Base-by-base conservation (phyloP, 1,284 basidiomycete genomes). In the Puccinia brachypodii region DNA sequence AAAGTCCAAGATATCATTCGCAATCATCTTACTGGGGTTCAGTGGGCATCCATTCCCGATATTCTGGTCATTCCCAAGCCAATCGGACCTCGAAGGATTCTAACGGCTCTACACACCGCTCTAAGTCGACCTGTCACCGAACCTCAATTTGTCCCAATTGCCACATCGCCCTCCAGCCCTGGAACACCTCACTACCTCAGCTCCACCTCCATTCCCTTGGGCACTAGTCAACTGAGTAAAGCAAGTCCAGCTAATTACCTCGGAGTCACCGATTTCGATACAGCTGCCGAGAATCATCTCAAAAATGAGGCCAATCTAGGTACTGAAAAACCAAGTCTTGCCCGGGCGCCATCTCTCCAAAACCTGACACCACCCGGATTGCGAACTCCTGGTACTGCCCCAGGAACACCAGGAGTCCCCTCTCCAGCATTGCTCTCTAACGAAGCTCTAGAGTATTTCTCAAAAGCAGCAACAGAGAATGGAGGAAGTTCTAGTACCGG, bases 61-160 rank as follows among this genome's bases (percentile, higher is more conserved):
- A 91, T 96, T 38, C 93, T 97, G 89, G 94, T 98, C 83, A 92
- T 98, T 38, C 95, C 94, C 4, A 98, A 98, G 87, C 95, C 95
- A 6, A 94, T 93, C 11, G 96, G 96, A 3, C 95, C 95, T 0
- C 91, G 95, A 47, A 91, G 95, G 11, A 92, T 97, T 84, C 88
- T 98, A 82, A 95, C 94, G 6, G 92, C 95, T 13, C 88, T 98
- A 22, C 92, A 95, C 85, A 96, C 93, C 3, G 93, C 94, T 1
- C 89, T 94, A 69, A 92, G 90, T 16, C 93, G 92, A 83, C 95
- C 95, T 0, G 85, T 91, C 14, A 91, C 98, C 33, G 95, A 97
- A 85, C 93, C 95, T 0, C 92, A 92, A 85, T 97, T 97, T 86
- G 88, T 90, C 0, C 95, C 96, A 14, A 98, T 96, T 82, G 96